Conservation (phyloP, 2,329 filamentous ascomycete species). For the Penicillium sp. region DNA sequence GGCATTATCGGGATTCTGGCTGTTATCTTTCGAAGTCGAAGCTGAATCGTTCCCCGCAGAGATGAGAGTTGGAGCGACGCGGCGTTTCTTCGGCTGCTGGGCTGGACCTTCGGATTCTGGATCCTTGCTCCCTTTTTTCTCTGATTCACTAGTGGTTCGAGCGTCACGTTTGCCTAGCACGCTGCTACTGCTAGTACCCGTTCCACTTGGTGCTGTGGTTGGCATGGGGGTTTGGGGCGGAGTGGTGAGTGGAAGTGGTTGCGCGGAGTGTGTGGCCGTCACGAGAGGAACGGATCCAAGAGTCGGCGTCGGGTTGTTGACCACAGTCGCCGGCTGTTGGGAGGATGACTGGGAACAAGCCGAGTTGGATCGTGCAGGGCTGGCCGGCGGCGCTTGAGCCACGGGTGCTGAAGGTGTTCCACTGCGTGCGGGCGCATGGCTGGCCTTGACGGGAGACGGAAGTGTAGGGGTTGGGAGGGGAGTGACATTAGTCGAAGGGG, state of each 20-base stretch:
- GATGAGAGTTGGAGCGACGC: constrained; percentile 72
- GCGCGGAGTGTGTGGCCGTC: constrained; percentile 69
- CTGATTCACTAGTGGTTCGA: constrained; percentile 46
- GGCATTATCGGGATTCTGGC: neutral
- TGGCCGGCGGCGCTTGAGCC: constrained; percentile 65
- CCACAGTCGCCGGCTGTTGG: constrained; percentile 53
- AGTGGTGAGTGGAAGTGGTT: constrained; percentile 74
- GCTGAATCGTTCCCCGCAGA: constrained; percentile 29
- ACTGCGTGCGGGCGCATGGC: constrained; percentile 57
- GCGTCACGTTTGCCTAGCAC: constrained; percentile 58
- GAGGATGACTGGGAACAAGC: constrained; percentile 66
- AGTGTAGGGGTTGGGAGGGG: constrained; percentile 72
- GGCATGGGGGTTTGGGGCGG: constrained; percentile 82
- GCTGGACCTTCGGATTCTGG: constrained; percentile 48
- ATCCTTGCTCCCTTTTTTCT: constrained; percentile 47
- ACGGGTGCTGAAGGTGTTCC: constrained; percentile 61
- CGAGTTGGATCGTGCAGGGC: constrained; percentile 83
- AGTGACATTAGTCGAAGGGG: constrained; percentile 66
- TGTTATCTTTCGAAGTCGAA: constrained; percentile 17
- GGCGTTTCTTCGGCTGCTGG: constrained; percentile 66
- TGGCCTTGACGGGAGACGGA: constrained; percentile 60
- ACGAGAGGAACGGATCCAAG: constrained; percentile 77
- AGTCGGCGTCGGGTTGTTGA: constrained; percentile 79
- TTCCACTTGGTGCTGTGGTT: constrained; percentile 56
- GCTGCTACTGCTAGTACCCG: constrained; percentile 58